Evolutionary conservation across 2,329 filamentous ascomycete species (phyloP).

Genomic region (Talaromyces verruculosus): DNA sequence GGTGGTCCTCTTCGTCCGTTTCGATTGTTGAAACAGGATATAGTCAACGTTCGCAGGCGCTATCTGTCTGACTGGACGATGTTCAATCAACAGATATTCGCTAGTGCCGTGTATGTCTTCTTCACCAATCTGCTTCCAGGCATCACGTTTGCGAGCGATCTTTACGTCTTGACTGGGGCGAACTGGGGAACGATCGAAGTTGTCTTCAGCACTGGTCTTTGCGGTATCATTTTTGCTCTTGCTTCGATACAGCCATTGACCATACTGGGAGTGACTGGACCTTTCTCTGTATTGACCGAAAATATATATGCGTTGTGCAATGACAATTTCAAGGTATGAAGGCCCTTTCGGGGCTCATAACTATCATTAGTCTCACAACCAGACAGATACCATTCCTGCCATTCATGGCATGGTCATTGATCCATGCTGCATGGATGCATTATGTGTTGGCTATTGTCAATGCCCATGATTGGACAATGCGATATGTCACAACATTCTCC

Average conservation of each 20-base stretch:
- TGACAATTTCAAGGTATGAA: conserved; percentile 54
- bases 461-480: conserved; percentile 69
- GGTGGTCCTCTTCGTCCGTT: conserved; percentile 53
- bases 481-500: conserved; percentile 66
- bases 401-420: conserved; percentile 67
- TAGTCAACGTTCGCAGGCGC: conserved; percentile 47
- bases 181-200: conserved; percentile 68
- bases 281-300: conserved; percentile 66
- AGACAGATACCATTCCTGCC: conserved; percentile 59
- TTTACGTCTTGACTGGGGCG: conserved; percentile 61
- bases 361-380: background rate
- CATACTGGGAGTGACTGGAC: conserved; percentile 65
- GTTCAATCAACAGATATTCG: conserved; percentile 65
- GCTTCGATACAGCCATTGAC: conserved; percentile 64
- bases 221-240: conserved; percentile 63
- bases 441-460: conserved; percentile 65
- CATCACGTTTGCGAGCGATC: conserved; percentile 66
- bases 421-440: conserved; percentile 66
- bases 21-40: conserved; percentile 54
- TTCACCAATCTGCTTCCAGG: conserved; percentile 67
- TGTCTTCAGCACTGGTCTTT: conserved; percentile 65
- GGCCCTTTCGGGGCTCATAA: background rate
- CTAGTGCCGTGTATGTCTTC: conserved; percentile 65
- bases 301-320: conserved; percentile 62
- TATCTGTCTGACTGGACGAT: conserved; percentile 57